Percentiles rank a stretch among this genome's conserved stretches.
These are phyloP conservation scores for Stachybotrys elegans DNA, from an alignment of 2,329 filamentous ascomycete species.

Conservation along the genomic window DNA sequence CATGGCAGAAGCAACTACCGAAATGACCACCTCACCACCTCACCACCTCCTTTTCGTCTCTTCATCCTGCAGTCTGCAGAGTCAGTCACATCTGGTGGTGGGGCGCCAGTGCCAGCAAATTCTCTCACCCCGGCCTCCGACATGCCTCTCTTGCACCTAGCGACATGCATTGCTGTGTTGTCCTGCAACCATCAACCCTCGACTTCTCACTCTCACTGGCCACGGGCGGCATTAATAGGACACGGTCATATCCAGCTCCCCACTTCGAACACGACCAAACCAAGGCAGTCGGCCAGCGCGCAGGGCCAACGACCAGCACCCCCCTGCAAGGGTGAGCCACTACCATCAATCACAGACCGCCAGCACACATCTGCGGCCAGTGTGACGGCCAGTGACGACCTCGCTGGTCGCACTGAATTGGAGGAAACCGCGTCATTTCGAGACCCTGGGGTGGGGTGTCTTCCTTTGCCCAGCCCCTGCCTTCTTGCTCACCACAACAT, in stretches of 20 bases:
- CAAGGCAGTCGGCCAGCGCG: slow-evolving; percentile 34
- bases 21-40: no score
- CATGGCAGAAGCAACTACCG: no score
- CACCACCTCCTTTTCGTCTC: no score
- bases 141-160: slow-evolving; percentile 19
- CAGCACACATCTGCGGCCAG: slow-evolving; percentile 44
- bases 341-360: slow-evolving; percentile 29
- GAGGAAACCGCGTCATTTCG: neutral
- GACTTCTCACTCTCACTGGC: no score
- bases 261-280: slow-evolving; percentile 29
- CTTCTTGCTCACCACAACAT: slow-evolving; percentile 15
- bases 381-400: slow-evolving; percentile 34
- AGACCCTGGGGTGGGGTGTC: neutral
- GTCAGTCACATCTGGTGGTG: no score
- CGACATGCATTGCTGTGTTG: slow-evolving; percentile 38
- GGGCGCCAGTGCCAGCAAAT: no score
- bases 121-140: slow-evolving; percentile 7
- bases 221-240: no score
- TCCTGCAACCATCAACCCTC: slow-evolving; percentile 39
- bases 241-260: slow-evolving; percentile 27
- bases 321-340: slow-evolving; percentile 21
- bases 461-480: neutral
- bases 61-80: no score
- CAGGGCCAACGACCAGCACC: slow-evolving; percentile 21
- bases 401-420: slow-evolving; percentile 9